A percentile compares a stretch with the other conserved stretches of the same genome.
Conservation (phyloP, 1,139 yeast genomes). For the Magnusiomyces sp. region DNA sequence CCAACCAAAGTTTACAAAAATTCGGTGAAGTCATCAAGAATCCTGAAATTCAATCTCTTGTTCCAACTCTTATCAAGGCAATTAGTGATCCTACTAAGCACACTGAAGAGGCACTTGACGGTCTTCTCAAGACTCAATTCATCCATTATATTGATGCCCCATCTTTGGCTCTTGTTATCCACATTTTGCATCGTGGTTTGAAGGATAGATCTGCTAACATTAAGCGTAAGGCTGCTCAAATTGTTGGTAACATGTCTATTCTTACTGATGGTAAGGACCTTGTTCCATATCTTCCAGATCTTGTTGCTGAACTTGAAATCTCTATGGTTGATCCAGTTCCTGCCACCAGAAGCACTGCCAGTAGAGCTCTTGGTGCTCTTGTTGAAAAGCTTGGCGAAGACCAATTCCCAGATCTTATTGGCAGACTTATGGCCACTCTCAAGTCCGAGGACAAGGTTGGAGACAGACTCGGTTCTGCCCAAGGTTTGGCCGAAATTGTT, state of each 20-base stretch:
- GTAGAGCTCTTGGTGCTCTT: slow-evolving; percentile 91
- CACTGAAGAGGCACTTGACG: slow-evolving; percentile 83
- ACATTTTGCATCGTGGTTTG: slow-evolving; percentile 93
- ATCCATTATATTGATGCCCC: slow-evolving; percentile 98
- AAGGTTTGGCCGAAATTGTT: slow-evolving; percentile 88
- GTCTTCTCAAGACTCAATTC: slow-evolving; percentile 81
- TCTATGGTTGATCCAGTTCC: slow-evolving; percentile 99
- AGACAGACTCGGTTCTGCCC: slow-evolving; percentile 94
- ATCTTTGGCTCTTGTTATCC: slow-evolving; percentile 87
- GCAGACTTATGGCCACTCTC: slow-evolving; percentile 66
- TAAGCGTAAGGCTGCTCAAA: slow-evolving; percentile 91
- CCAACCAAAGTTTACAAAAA: slow-evolving; percentile 76
- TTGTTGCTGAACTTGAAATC: slow-evolving; percentile 74
- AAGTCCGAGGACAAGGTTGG: slow-evolving; percentile 79
- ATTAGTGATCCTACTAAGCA: slow-evolving; percentile 91
- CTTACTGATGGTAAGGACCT: slow-evolving; percentile 83
- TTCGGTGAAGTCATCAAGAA: slow-evolving; percentile 96
- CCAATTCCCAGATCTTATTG: slow-evolving; percentile 85
- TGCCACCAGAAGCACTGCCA: slow-evolving; percentile 92
- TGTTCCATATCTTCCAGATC: slow-evolving; percentile 67
- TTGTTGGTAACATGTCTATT: slow-evolving; percentile 97
- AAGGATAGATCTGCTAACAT: slow-evolving; percentile 85
- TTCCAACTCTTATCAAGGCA: slow-evolving; percentile 83
- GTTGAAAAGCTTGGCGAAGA: slow-evolving; percentile 96
- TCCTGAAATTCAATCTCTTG: slow-evolving; percentile 88